Evolutionary conservation across 495 filamentous ascomycete genomes (phyloP), one percentile per base, ranked within the genome.

Genomic region (Trichoderma gamsii): DNA sequence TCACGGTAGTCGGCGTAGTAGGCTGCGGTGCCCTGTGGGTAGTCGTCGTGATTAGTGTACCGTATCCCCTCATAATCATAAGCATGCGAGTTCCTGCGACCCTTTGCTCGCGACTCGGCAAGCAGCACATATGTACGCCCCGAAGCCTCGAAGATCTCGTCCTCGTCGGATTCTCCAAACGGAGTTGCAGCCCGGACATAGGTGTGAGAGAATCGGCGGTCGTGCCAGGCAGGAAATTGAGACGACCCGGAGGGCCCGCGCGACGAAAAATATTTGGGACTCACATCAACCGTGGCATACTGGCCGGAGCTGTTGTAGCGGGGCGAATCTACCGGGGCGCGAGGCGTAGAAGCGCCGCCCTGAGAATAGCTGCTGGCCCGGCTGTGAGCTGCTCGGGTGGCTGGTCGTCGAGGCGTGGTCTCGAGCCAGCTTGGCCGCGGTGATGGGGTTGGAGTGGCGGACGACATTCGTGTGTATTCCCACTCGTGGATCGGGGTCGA

Each of bases 121-220:
- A 79, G 77, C 71, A 81, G 73, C 73, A 80, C 71, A 76, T 79
- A 83, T 73, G 74, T 78, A 72, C 74, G 70, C 69, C 81, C 82
- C 70, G 81, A 73, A 75, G 81, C 75, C 75, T 85, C 80, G 79
- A 84, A 76, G 72, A 79, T 75, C 76, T 86, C 84, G 78, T 85
- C 84, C 78, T 85, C 83, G 80, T 86, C 84, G 77, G 83, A 85
- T 72, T 85, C 83, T 78, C 81, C 83, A 82, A 84, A 77, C 51
- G 72, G 71, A 65, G 74, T 73, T 73, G 81, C 80, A 79, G 83
- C 74, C 78, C 80, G 84, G 82, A 83, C 75, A 75, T 79, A 81
- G 76, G 83, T 80, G 74, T 77, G 81, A 25, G 81, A 84, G 73
- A 73, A 77, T 73, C 78, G 81, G 71, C 80, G 80, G 78, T 82